Conservation (phyloP, 2,329 filamentous ascomycete species). For the Calonectria pseudoreteaudii region DNA sequence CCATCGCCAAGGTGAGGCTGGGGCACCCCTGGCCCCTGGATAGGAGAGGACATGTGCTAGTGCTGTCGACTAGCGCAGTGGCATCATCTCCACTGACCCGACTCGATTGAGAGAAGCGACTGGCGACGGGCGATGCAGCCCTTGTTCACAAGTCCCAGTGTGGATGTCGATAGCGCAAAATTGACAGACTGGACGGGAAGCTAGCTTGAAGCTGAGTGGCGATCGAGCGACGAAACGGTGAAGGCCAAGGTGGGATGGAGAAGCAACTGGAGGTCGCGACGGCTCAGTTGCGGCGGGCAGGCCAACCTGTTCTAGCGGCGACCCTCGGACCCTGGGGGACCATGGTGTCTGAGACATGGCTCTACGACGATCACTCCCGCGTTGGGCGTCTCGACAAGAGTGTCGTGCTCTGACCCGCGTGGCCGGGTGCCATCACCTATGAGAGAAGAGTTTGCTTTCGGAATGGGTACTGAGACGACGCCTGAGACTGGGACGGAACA, state of each 20-base stretch:
- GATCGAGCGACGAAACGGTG: conserved; percentile 28
- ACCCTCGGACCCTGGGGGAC: conserved; percentile 5
- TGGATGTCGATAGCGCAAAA: conserved; percentile 25
- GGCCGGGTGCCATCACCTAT: conserved; percentile 29
- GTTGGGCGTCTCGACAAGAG: conserved; percentile 14
- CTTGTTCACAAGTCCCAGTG: conserved; percentile 24
- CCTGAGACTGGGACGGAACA: background rate
- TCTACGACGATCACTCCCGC: conserved; percentile 25
- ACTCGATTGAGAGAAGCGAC: conserved; percentile 24
- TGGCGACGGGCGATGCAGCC: conserved; percentile 21
- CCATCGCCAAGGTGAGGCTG: conserved; percentile 19
- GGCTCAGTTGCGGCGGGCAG: conserved; percentile 27
- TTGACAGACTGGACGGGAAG: conserved; percentile 34
- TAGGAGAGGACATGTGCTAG: conserved; percentile 20
- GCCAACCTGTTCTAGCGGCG: conserved; percentile 20
- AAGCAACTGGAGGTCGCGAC: conserved; percentile 22
- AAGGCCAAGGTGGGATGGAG: background rate
- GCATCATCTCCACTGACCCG: conserved; percentile 28
- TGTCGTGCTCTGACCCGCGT: conserved; percentile 31
- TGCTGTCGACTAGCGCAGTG: conserved; percentile 28
- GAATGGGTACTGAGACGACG: conserved; percentile 7
- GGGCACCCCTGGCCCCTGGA: conserved; percentile 22
- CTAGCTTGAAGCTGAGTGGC: conserved; percentile 27
- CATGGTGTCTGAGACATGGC: conserved; percentile 35
- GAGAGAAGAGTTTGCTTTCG: background rate